Percentiles rank a stretch among this genome's conserved stretches.
Evolutionary conservation across 345 rosid species (phyloP).

Genomic region (Kandelia obovata): DNA sequence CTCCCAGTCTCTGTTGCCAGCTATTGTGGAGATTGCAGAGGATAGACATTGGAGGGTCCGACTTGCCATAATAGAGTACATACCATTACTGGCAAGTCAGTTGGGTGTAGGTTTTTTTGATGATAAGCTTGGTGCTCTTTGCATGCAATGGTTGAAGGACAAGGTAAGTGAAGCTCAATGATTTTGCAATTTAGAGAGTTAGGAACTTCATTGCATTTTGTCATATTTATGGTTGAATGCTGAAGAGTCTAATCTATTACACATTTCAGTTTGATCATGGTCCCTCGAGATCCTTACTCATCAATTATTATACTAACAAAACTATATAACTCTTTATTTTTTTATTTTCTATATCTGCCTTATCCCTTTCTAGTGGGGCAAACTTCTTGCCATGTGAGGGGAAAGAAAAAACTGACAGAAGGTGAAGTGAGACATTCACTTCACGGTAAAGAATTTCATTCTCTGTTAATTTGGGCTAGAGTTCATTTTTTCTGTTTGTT

Average conservation of each 20-base stretch:
- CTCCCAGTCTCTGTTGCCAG: conserved; percentile 88
- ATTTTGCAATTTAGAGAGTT: neutral
- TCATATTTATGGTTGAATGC: neutral
- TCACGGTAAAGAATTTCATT: too few species aligned
- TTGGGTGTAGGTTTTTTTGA: conserved; percentile 91
- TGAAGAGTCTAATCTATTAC: neutral
- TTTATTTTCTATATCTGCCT: too few species aligned
- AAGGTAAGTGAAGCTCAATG: conserved; percentile 47
- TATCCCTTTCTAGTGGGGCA: too few species aligned
- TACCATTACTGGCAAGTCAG: conserved; percentile 91
- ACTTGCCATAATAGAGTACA: conserved; percentile 93
- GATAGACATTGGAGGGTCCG: conserved; percentile 97
- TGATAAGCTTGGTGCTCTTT: conserved; percentile 87
- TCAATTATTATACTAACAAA: too few species aligned
- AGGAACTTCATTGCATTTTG: neutral
- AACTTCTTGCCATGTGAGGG: too few species aligned
- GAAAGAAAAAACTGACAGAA: too few species aligned
- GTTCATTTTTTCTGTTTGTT: too few species aligned
- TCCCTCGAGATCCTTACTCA: neutral
- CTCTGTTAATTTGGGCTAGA: too few species aligned
- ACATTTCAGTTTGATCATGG: neutral
- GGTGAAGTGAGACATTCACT: too few species aligned
- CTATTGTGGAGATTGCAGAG: conserved; percentile 97
- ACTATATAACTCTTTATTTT: too few species aligned
- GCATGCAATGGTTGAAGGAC: conserved; percentile 98